Conservation (phyloP, 768 basidiomycete genomes). For the Psilocybe cyanescens region DNA sequence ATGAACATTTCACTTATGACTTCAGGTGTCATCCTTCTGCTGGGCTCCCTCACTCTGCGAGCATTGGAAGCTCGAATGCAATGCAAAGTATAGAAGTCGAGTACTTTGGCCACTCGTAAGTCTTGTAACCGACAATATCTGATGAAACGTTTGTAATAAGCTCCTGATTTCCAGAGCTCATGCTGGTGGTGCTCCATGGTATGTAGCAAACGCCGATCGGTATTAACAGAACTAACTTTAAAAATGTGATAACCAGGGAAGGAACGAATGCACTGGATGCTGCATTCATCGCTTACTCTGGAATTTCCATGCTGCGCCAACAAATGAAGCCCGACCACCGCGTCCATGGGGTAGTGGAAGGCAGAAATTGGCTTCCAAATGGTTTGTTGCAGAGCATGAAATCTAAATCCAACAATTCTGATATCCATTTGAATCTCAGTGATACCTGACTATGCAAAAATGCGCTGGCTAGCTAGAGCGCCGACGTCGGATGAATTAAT, state of each 20-base stretch:
- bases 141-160: not conserved
- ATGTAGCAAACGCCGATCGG: conserved; percentile 9
- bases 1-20: not conserved
- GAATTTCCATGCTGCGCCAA: conserved; percentile 80
- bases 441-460: conserved; percentile 81
- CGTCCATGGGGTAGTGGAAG: conserved; percentile 77
- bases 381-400: conserved; percentile 42
- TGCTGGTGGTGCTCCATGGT: conserved; percentile 81
- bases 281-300: conserved; percentile 82
- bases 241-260: conserved; percentile 48
- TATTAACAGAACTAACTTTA: too few relatives aligned
- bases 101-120: conserved; percentile 76
- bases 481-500: conserved; percentile 61
- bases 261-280: conserved; percentile 88
- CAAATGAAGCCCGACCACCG: conserved; percentile 85
- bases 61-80: conserved; percentile 59
- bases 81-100: conserved; percentile 70
- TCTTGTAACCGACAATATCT: conserved; percentile 13
- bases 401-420: conserved; percentile 3
- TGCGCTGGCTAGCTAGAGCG: conserved; percentile 76
- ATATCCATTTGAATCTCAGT: conserved; percentile 44
- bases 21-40: conserved; percentile 74
- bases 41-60: conserved; percentile 55
- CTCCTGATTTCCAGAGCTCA: conserved; percentile 56
- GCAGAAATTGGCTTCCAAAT: conserved; percentile 70